These are phyloP conservation scores for Striga asiatica DNA, from an alignment of 257 asterid species.

Conservation along the genomic window DNA sequence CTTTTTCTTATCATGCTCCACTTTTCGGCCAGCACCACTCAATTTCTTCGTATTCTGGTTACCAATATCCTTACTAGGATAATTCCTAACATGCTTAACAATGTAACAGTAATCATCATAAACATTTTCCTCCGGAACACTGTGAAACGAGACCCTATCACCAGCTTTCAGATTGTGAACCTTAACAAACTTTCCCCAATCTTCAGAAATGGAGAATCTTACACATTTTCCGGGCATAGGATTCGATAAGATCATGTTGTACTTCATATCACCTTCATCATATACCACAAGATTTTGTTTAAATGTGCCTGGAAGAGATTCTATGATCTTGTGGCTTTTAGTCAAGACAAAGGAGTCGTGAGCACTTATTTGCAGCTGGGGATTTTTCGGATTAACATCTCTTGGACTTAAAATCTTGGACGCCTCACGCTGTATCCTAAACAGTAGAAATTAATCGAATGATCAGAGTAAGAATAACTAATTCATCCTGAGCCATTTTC, in stretches of 20 bases:
- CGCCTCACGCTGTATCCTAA: not conserved
- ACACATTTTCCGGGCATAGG: not conserved
- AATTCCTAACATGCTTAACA: not conserved
- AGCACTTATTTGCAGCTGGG: not conserved
- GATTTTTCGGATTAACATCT: not conserved
- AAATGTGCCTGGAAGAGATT: not conserved
- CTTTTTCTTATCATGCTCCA: too few relatives aligned
- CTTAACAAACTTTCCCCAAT: not conserved
- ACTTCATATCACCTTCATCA: not conserved
- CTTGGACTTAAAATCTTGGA: not conserved
- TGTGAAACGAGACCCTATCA: not conserved
- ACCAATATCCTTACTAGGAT: not conserved
- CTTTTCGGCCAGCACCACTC: not conserved
- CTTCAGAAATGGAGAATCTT: not conserved
- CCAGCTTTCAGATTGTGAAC: not conserved
- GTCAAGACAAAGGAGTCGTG: not conserved
- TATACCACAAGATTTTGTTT: not conserved
- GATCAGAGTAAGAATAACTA: not conserved
- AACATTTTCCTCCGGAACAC: not conserved
- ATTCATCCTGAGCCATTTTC: too few relatives aligned
- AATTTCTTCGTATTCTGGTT: not conserved
- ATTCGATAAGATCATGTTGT: not conserved
- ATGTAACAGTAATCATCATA: not conserved
- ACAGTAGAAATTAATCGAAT: not conserved
- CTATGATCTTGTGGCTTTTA: not conserved